Evolutionary conservation across 306 rosid species (phyloP).

Genomic region (Cercis canadensis): DNA sequence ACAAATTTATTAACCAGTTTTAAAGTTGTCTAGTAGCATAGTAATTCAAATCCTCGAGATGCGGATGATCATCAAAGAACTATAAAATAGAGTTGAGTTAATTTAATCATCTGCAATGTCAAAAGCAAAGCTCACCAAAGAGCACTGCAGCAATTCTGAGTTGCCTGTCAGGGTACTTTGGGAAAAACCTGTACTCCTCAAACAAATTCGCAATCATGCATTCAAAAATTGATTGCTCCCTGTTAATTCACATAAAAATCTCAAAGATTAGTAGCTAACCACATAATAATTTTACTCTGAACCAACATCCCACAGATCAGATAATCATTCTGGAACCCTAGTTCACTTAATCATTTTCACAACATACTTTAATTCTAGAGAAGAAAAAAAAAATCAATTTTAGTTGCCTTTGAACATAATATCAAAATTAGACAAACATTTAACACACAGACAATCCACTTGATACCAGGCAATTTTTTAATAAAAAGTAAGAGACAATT

Average conservation of each 20-base stretch:
- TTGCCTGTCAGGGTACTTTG: constrained; percentile 97
- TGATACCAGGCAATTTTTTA: not conserved
- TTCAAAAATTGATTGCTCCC: constrained; percentile 85
- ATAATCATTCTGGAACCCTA: not conserved
- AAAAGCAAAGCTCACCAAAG: constrained; percentile 72
- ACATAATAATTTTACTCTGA: not conserved
- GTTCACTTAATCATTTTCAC: not conserved
- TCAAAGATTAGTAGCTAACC: constrained; percentile 21
- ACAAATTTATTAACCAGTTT: constrained; percentile 6
- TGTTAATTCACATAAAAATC: constrained; percentile 46
- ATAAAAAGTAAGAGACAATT: not conserved
- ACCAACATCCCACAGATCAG: constrained; percentile 14
- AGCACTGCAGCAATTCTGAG: constrained; percentile 90
- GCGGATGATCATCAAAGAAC: not conserved
- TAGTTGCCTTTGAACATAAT: not conserved
- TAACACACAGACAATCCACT: not conserved
- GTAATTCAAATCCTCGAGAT: constrained; percentile 6
- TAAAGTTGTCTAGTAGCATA: constrained; percentile 8
- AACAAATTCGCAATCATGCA: constrained; percentile 96
- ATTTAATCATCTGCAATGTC: constrained; percentile 34
- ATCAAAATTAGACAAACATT: not conserved
- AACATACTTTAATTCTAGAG: not conserved
- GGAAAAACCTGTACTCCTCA: constrained; percentile 93
- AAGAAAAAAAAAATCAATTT: not conserved
- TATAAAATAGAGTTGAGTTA: not conserved